phyloP scores from a whole-genome alignment of 352 stramenopile genomes.

The Globisporangium ultimum region DNA sequence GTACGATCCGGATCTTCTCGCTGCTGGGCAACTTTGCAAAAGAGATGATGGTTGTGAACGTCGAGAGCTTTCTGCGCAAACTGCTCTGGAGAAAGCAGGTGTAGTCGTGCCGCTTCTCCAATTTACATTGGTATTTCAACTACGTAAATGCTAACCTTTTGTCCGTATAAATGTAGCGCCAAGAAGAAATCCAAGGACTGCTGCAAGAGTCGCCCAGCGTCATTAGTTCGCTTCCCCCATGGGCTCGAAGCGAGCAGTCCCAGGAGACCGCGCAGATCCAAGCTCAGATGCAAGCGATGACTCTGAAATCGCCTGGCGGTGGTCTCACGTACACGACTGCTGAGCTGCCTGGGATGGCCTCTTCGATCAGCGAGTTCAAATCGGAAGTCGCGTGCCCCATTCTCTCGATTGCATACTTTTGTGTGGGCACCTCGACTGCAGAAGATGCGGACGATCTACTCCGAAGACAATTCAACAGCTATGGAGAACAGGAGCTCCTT shows the following conservation, averaged over 20 bases:
- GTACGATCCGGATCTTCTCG: conserved; percentile 55
- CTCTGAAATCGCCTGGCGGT: background rate
- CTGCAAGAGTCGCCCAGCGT: conserved; percentile 52
- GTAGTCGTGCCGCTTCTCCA: background rate
- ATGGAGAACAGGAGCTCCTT: conserved; percentile 46
- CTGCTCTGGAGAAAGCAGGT: conserved; percentile 33
- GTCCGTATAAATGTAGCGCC: conserved; percentile 10
- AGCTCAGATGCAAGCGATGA: conserved; percentile 17
- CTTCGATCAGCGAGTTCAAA: conserved; percentile 13
- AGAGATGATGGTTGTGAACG: conserved; percentile 41
- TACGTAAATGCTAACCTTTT: conserved; percentile 3
- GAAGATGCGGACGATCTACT: background rate
- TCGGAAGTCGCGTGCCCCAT: conserved; percentile 43
- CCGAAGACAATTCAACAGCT: conserved; percentile 34
- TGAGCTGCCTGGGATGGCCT: background rate
- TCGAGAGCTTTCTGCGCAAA: conserved; percentile 49
- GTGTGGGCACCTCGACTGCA: conserved; percentile 13
- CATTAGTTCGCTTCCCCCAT: conserved; percentile 64
- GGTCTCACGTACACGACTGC: conserved; percentile 17
- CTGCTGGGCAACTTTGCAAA: conserved; percentile 50
- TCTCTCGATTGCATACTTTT: conserved; percentile 49
- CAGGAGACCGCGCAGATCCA: conserved; percentile 35
- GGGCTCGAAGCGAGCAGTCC: conserved; percentile 48
- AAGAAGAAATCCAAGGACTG: conserved; percentile 41
- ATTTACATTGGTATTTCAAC: background rate